Conservation (phyloP, 768 basidiomycete species). For the Lyophyllum semitale region DNA sequence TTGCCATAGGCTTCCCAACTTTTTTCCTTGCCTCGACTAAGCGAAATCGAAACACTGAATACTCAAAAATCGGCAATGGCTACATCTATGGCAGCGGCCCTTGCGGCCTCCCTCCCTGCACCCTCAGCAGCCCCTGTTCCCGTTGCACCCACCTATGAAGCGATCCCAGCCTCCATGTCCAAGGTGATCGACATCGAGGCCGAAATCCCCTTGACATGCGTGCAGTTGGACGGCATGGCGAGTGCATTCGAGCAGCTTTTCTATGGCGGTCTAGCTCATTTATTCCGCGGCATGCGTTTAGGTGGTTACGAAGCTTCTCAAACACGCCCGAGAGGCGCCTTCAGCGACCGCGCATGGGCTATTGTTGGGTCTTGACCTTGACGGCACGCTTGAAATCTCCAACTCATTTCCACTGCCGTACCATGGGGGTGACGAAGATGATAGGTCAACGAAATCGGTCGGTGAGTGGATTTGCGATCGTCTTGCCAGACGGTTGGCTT, state of each 20-base stretch:
- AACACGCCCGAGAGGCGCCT: constrained; percentile 82
- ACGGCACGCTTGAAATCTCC: constrained; percentile 87
- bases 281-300: constrained; percentile 29
- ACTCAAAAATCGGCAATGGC: constrained; percentile 47
- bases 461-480: constrained; percentile 45
- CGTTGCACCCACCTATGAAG: constrained; percentile 73
- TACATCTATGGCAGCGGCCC: constrained; percentile 89
- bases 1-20: constrained; percentile 27
- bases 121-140: constrained; percentile 62
- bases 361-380: constrained; percentile 88
- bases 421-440: constrained; percentile 74
- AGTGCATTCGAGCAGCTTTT: constrained; percentile 25
- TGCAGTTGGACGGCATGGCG: constrained; percentile 89
- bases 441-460: constrained; percentile 74
- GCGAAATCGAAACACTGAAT: background rate
- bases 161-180: constrained; percentile 90
- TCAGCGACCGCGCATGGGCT: constrained; percentile 80
- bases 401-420: constrained; percentile 87
- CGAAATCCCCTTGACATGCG: constrained; percentile 74
- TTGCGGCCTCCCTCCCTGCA: constrained; percentile 81
- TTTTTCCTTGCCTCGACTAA: constrained; percentile 14
- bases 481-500: background rate
- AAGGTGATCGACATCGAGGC: constrained; percentile 94
- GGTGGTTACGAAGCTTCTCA: constrained; percentile 93
- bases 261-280: background rate